phyloP scores from a whole-genome alignment of 2,329 filamentous ascomycete genomes.

The Penicillium sp. region DNA sequence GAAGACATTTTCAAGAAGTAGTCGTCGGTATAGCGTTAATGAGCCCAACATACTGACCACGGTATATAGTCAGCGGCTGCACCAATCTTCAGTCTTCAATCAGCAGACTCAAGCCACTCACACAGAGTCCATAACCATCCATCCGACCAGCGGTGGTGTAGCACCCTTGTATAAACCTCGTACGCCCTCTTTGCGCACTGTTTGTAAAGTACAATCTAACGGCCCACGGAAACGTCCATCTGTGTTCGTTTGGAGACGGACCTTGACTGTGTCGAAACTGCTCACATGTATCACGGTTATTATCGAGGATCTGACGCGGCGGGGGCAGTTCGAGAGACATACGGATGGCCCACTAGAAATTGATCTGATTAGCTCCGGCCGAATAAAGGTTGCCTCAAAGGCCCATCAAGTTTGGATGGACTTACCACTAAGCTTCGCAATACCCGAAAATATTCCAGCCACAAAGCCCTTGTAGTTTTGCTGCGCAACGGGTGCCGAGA shows the following conservation, averaged over 20 bases:
- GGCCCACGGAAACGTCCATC: conserved; percentile 76
- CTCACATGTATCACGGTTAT: conserved; percentile 1
- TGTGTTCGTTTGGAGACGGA: conserved; percentile 84
- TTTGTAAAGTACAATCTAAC: conserved; percentile 77
- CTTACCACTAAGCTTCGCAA: conserved; percentile 80
- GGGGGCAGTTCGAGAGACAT: conserved; percentile 24
- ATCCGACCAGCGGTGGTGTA: conserved; percentile 84
- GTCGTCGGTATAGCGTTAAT: conserved; percentile 79
- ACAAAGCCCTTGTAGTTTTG: conserved; percentile 90
- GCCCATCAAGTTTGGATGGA: conserved; percentile 10
- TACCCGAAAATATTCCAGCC: conserved; percentile 89
- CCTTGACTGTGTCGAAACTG: conserved; percentile 94
- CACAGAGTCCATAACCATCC: conserved; percentile 96
- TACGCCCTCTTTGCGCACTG: conserved; percentile 78
- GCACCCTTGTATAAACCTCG: conserved; percentile 90
- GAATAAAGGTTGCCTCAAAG: not conserved
- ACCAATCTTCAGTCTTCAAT: not conserved
- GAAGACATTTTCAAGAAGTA: conserved; percentile 78
- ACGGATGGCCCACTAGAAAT: conserved; percentile 56
- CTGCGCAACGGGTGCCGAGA: conserved; percentile 18
- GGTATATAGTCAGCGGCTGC: not conserved
- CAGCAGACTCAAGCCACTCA: conserved; percentile 27
- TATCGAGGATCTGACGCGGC: not conserved
- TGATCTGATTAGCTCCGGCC: not conserved
- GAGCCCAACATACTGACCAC: conserved; percentile 74